A percentile compares a stretch with the other conserved stretches of the same genome.
These are phyloP conservation scores for Odonthalia washingtoniensis DNA, from an alignment of 31 red algal species.

Conservation along the genomic window DNA sequence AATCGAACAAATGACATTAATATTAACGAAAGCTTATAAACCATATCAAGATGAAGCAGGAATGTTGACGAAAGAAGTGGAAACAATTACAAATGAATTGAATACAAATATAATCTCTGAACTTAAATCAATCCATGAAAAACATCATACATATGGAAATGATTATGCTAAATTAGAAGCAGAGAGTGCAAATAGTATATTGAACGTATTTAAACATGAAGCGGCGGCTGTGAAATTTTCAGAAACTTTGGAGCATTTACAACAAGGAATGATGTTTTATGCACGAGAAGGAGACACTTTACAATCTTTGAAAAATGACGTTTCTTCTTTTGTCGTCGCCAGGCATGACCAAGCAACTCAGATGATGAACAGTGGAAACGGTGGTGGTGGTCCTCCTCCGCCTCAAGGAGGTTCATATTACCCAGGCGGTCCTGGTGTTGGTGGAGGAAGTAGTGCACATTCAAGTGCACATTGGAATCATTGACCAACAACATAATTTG, in stretches of 20 bases:
- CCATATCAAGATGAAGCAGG: background rate
- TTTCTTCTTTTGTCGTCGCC: slow-evolving; percentile 54
- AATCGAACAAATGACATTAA: background rate
- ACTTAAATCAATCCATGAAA: background rate
- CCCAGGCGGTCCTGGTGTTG: too few relatives aligned
- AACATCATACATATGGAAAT: background rate
- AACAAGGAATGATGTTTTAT: slow-evolving; percentile 64
- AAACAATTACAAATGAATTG: background rate
- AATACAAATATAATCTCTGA: background rate
- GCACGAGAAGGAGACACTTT: slow-evolving; percentile 55
- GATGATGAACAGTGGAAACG: too few relatives aligned
- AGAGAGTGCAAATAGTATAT: slow-evolving; percentile 41
- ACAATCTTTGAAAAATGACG: slow-evolving; percentile 42
- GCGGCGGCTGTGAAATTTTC: slow-evolving; percentile 60
- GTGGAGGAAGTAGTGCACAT: too few relatives aligned
- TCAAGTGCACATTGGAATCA: too few relatives aligned
- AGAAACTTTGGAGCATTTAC: slow-evolving; percentile 63
- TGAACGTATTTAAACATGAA: slow-evolving; percentile 65
- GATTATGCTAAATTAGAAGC: background rate
- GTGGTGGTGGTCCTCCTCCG: too few relatives aligned
- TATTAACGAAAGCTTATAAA: background rate
- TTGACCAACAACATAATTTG: too few relatives aligned
- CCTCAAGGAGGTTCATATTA: too few relatives aligned
- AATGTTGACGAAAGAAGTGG: too few relatives aligned
- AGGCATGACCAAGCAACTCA: too few relatives aligned